A percentile compares a stretch with the other conserved stretches of the same genome.
These are phyloP conservation scores for Lepiota venenata DNA, from an alignment of 768 basidiomycete species.

Conservation along the genomic window DNA sequence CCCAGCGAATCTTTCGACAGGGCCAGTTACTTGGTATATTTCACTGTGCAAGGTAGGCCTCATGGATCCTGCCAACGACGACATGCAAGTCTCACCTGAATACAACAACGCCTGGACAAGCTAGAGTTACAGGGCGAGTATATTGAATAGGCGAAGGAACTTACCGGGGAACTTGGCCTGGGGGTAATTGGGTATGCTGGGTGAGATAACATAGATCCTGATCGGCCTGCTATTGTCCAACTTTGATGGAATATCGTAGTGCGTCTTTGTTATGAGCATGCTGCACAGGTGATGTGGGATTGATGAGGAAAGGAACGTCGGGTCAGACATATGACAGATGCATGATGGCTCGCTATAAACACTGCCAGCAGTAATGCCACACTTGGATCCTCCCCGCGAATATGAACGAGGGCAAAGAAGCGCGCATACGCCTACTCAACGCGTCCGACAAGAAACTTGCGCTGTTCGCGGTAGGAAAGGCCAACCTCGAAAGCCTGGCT, in stretches of 20 bases:
- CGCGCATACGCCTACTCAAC: conserved; percentile 50
- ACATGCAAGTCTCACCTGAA: conserved; percentile 61
- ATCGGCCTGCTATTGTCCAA: conserved; percentile 64
- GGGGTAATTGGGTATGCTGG: conserved; percentile 77
- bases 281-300: conserved; percentile 8
- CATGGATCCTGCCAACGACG: not conserved
- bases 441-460: conserved; percentile 54
- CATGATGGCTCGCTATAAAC: conserved; percentile 1
- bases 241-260: conserved; percentile 72
- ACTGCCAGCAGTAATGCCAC: no score
- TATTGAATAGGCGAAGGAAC: conserved; percentile 1
- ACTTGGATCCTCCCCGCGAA: not conserved
- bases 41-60: conserved; percentile 46
- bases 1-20: conserved; percentile 89
- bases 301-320: conserved; percentile 1
- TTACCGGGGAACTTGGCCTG: conserved; percentile 88
- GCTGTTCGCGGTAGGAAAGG: conserved; percentile 63
- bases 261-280: conserved; percentile 84
- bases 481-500: conserved; percentile 64
- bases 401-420: conserved; percentile 21
- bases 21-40: conserved; percentile 96
- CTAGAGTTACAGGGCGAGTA: not conserved
- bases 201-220: conserved; percentile 81
- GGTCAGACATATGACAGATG: not conserved
- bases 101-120: conserved; percentile 65